Evolutionary conservation across 1,139 yeast species (phyloP), one percentile per base, ranked within the genome.

Genomic region (Candida sp.): DNA sequence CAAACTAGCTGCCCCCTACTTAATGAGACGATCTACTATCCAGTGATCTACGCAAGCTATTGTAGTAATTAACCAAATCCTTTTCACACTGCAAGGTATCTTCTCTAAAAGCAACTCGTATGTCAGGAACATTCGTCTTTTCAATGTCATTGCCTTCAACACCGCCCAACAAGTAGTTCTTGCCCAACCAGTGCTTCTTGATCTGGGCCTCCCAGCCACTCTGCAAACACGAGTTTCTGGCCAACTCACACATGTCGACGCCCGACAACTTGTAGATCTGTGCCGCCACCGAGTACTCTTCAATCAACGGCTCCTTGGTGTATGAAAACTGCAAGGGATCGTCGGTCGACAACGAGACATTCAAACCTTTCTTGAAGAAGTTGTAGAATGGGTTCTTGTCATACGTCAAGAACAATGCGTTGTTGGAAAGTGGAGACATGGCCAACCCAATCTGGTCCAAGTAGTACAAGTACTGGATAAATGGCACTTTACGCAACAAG

Each of bases 221-320:
- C 74, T 93, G 98, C 49, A 81, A 70, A 4, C 93, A 98, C 0
- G 98, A 92, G 67, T 96, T 78, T 49, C 63, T 59, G 2, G 82
- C 99, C 68, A 94, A 96, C 67, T 94, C 99, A 68, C 98, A 94
- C 96, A 96, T 90, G 69, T 94, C 99, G 25, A 93, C 98, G 51
- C 92, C 85, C 0, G 97, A 90, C 42, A 94, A 77, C 66, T 94
- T 92, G 77, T 93, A 94, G 60, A 94, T 94, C 69, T 94, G 98
- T 0, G 98, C 98, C 3, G 99, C 99, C 33, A 94, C 98, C 2
- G 97, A 90, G 67, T 93, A 94, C 68, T 94, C 99, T 68, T 94
- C 99, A 60, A 94, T 94, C 62, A 94, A 78, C n/a, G 99, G 98
- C 63, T 94, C 99, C 61, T 96, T 86, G 27, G 99, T 94, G 72